Base-by-base conservation (phyloP, 345 rosid genomes). In the Ceriops zippeliana region DNA sequence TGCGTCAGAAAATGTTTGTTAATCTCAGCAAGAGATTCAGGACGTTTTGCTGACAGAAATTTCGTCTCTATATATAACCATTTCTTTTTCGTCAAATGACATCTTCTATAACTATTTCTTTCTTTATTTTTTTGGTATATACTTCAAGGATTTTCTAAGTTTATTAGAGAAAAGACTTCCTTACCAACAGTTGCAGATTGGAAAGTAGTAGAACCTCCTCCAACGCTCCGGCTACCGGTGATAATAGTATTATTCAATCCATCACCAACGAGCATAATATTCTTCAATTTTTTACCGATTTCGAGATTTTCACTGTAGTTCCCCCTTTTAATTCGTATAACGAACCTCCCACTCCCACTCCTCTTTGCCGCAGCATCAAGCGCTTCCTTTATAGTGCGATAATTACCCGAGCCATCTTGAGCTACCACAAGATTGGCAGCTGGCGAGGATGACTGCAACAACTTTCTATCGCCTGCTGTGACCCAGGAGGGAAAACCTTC, bases 151-250 rank as follows among this genome's bases (percentile, higher is more conserved):
- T 34, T 7, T 34, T 34, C 37, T 34, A 7, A 7, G 13, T 38
- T 38, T 2, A 38, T 10, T 13, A 53, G 58, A 21, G 11, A n/a
- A 53, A 3, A 51, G 58, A 38, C 5, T 32, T 37, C 70, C 97
- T 83, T 73, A 90, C 98, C 96, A 20, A 83, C 89, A 49, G 98
- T 92, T 42, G 96, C 96, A 20, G 98, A 90, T 68, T 82, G 68
- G 72, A 85, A 92, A 73, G 98, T 92, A 20, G 96, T 88, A 76
- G 70, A 92, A 26, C 91, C 90, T 1, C 85, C 84, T 5, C 82
- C 80, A 37, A 86, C 90, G 56, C 98, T 92, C 70, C 90, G 69
- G 58, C 89, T 87, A 11, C 93, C 87, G 4, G 93, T 86, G 65
- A 92, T 82, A 38, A 87, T 81, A 46, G 98, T 92, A 34, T 52